Evolutionary conservation across 768 basidiomycete species (phyloP), one percentile per base, ranked within the genome.

Genomic region (Kwoniella botswanensis): DNA sequence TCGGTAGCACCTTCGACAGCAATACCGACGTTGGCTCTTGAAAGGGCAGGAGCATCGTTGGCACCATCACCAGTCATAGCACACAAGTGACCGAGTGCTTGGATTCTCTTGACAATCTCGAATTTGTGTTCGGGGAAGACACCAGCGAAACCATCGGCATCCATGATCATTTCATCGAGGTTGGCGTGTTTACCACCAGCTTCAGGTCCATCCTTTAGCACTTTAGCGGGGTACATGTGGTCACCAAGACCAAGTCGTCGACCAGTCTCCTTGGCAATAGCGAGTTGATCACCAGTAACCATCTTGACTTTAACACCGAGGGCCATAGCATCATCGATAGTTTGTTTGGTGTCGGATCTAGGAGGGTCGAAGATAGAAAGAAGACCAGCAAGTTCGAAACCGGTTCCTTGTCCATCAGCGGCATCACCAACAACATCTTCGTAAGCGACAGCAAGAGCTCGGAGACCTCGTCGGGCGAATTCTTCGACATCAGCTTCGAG

Each of bases 61-160:
- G 96, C 96, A 88, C 96, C 96, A 80, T 98, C 96, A 88, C 96
- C 96, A 84, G 96, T 98, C 96, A 98, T 98, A 69, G 96, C 96
- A 84, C 92, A 93, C 71, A 97, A 86, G 85, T 97, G 94, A 60
- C 94, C 96, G 71, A 98, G 91, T 82, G 90, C 93, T 83, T 98
- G 96, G 65, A 98, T 90, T 76, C 95, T 93, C 87, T 96, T 97
- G 86, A 98, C 96, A 73, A 98, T 98, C 85, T 98, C 96, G 84
- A 96, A 98, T 88, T 98, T 98, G 92, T 97, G 96, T 86, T 96
- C 95, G 67, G 94, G 94, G 93, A 96, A 98, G 75, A 96, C 95
- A 83, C 96, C 96, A 56, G 96, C 96, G 85, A 98, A 98, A 78
- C 96, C 96, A 85, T 98, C 96, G 35, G 96, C 96, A 80, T 98